These are phyloP conservation scores for Blastocystis sp. DNA, from an alignment of 352 stramenopile genomes.

Conservation along the genomic window DNA sequence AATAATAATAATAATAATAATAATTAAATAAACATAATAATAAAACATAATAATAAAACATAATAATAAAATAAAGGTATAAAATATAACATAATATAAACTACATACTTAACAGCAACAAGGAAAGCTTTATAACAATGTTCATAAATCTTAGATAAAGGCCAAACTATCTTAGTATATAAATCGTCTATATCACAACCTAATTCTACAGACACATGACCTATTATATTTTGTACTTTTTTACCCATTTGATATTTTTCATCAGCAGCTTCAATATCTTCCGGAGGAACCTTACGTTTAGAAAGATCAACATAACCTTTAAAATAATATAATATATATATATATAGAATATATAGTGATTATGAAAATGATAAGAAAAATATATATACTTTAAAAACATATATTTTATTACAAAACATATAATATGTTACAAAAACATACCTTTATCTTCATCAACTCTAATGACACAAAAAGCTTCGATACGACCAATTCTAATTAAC, in stretches of 20 bases:
- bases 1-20: background rate
- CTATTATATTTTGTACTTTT: conserved; percentile 81
- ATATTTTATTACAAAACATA: background rate
- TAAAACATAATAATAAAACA: background rate
- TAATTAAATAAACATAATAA: conserved; percentile 14
- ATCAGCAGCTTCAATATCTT: conserved; percentile 95
- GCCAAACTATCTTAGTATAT: conserved; percentile 80
- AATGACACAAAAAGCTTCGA: conserved; percentile 97
- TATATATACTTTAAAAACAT: too few relatives aligned
- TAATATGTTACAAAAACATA: conserved; percentile 1
- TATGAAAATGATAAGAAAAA: too few relatives aligned
- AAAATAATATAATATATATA: background rate
- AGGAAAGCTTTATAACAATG: conserved; percentile 99
- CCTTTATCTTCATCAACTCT: conserved; percentile 98
- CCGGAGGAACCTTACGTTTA: conserved; percentile 89
- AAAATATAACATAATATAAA: too few relatives aligned
- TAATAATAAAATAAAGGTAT: background rate
- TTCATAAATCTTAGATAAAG: conserved; percentile 92
- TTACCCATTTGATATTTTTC: conserved; percentile 99
- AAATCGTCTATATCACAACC: conserved; percentile 58
- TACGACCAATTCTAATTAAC: conserved; percentile 94
- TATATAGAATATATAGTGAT: background rate
- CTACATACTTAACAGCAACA: conserved; percentile 52
- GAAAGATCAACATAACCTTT: conserved; percentile 95
- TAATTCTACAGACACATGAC: conserved; percentile 56